Evolutionary conservation across 129 eudicot genomes (phyloP), one percentile per base, ranked within the genome.

Genomic region (Calendula officinalis): DNA sequence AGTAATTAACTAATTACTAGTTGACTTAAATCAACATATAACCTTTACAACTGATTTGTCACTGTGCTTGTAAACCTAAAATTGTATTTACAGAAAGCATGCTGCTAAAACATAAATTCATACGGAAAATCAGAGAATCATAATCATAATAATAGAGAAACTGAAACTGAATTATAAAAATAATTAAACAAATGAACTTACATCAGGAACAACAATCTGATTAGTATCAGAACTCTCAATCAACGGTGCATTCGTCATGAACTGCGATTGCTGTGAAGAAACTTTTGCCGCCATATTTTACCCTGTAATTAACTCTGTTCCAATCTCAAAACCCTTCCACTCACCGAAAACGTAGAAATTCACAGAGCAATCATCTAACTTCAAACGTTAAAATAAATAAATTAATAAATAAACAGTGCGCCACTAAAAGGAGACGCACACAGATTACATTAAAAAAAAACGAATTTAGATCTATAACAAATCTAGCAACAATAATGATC

Each of bases 141-240:
- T 33, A 12, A 72, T 17, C 3, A 8, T 17, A 62, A 61, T 62
- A 27, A 30, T 35, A 11, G 7, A 14, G 6, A 60, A 34, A 7
- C 14, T 11, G 39, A 14, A 5, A 7, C 3, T 6, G 53, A 5
- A 56, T 56, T 8, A 10, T 27, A 48, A 38, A 12, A 6, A 39
- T 2, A 15, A 45, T 1, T 12, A 30, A 13, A 37, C 12, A 32
- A 43, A 12, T 51, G 54, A 38, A 60, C 82, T 78, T 46, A 82
- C 98, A 72, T 91, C 96, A 61, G 98, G 84, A 14, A 92, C 95
- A 67, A 88, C 79, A 81, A 92, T 92, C 76, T 92, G 96, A 60
- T 85, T 70, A 64, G 63, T 46, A 45, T 81, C 95, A 70, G 84
- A 56, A 73, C 68, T 34, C 13, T 92, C 91, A 39, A 81, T 85